A percentile compares a stretch with the other conserved stretches of the same genome.
Evolutionary conservation across 2,329 filamentous ascomycete genomes (phyloP).

Genomic region (Chrysoporthe deuterocubensis): DNA sequence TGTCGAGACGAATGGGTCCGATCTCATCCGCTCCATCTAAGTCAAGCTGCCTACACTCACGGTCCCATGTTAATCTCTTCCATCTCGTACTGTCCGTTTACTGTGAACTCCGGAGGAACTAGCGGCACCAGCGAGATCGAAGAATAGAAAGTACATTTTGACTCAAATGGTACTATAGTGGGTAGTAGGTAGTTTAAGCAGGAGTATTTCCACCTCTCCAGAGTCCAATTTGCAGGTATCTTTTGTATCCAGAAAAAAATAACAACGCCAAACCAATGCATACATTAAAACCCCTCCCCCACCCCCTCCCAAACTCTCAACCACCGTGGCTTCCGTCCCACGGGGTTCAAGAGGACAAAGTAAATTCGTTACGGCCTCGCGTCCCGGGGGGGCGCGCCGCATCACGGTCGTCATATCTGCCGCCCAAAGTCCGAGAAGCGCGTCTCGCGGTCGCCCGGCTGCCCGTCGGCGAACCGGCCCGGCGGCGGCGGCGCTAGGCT

Average conservation of each 20-base stretch:
- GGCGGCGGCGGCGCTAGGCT: slow-evolving; percentile 6
- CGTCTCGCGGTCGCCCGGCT: slow-evolving; percentile 41
- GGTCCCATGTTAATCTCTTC: neutral
- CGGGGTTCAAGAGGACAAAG: too few species aligned
- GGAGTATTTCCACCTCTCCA: too few species aligned
- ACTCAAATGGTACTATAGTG: slow-evolving; percentile 10
- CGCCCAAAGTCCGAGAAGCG: slow-evolving; percentile 59
- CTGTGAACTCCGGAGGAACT: too few species aligned
- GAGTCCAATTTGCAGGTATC: slow-evolving; percentile 8
- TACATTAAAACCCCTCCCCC: neutral
- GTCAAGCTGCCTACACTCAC: too few species aligned
- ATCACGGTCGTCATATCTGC: slow-evolving; percentile 30
- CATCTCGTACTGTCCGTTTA: too few species aligned
- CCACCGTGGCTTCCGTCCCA: too few species aligned
- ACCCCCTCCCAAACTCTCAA: neutral
- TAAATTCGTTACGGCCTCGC: neutral
- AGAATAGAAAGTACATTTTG: slow-evolving; percentile 9
- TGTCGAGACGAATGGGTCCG: too few species aligned
- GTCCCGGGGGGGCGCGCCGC: too few species aligned
- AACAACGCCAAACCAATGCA: neutral
- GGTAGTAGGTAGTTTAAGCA: neutral
- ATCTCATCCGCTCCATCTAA: too few species aligned
- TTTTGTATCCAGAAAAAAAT: neutral
- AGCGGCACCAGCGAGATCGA: neutral
- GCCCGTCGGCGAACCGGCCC: slow-evolving; percentile 1